Evolutionary conservation across 1,284 basidiomycete genomes (phyloP).

Genomic region (Tausonia pullulans): DNA sequence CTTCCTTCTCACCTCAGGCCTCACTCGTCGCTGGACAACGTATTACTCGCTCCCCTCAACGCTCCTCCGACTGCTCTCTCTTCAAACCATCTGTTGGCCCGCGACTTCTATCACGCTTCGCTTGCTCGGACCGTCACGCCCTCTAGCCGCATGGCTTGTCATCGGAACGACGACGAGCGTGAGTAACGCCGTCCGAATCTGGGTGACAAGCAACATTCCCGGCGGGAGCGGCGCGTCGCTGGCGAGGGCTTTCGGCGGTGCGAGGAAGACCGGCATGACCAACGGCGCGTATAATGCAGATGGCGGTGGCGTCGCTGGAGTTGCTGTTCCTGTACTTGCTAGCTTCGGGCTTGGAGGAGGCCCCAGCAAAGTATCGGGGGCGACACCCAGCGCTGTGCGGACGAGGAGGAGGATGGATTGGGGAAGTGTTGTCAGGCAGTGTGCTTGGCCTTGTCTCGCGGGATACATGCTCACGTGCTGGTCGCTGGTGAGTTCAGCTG

Average conservation of each 20-base stretch:
- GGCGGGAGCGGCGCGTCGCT: background rate
- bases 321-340: background rate
- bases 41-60: slow-evolving; percentile 37
- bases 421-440: slow-evolving; percentile 10
- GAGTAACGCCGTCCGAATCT: slow-evolving; percentile 34
- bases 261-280: background rate
- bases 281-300: background rate
- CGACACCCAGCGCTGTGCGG: background rate
- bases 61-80: slow-evolving; percentile 34
- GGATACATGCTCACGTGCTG: slow-evolving; percentile 12
- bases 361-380: background rate
- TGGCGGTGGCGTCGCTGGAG: background rate
- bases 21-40: slow-evolving; percentile 36
- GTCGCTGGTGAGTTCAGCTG: slow-evolving; percentile 9
- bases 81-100: slow-evolving; percentile 39
- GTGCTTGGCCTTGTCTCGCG: slow-evolving; percentile 10
- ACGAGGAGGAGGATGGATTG: slow-evolving; percentile 15
- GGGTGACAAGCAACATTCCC: slow-evolving; percentile 36
- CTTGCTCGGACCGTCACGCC: slow-evolving; percentile 29
- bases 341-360: background rate
- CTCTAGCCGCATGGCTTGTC: slow-evolving; percentile 36
- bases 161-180: slow-evolving; percentile 36
- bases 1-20: slow-evolving; percentile 35
- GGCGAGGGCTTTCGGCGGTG: slow-evolving; percentile 1
- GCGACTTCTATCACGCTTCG: slow-evolving; percentile 34